phyloP scores from a whole-genome alignment of 192 early-diverging fungal species.

The Allomyces macrogynus region DNA sequence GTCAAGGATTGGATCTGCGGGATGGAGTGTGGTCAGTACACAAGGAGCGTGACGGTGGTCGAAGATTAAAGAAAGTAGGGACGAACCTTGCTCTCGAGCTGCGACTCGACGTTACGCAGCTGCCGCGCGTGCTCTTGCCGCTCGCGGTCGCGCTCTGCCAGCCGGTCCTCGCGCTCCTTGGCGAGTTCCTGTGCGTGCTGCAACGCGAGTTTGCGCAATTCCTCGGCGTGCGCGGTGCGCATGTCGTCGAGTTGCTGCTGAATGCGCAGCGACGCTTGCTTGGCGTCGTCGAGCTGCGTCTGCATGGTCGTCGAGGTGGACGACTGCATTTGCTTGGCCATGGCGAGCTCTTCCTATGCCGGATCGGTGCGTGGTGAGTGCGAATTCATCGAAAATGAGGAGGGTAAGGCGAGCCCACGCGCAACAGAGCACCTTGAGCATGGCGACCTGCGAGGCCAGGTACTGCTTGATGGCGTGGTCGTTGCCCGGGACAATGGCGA shows the following conservation, averaged over 20 bases:
- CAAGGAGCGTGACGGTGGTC: neutral
- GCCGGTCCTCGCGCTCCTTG: conserved; percentile 11
- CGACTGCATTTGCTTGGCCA: neutral
- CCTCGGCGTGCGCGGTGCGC: conserved; percentile 12
- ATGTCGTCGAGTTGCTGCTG: conserved; percentile 12
- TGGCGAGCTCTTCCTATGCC: neutral
- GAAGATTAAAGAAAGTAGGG: neutral
- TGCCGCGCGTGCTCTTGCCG: conserved; percentile 10
- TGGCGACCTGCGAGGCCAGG: conserved; percentile 22
- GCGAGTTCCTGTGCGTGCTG: conserved; percentile 13
- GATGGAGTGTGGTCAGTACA: no score
- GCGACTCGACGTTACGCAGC: conserved; percentile 1
- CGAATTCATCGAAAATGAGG: no score
- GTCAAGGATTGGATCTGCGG: neutral
- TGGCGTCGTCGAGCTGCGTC: conserved; percentile 5
- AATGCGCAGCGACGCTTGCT: conserved; percentile 2
- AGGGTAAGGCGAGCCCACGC: no score
- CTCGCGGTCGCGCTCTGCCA: conserved; percentile 8
- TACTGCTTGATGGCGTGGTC: conserved; percentile 26
- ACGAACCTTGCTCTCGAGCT: neutral
- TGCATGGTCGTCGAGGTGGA: conserved; percentile 2
- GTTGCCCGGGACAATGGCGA: conserved; percentile 21
- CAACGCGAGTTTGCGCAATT: conserved; percentile 10
- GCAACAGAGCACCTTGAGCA: conserved; percentile 13
- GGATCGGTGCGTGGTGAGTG: no score